Percentiles rank a stretch among this genome's conserved stretches.
Conservation (phyloP, 768 basidiomycete species). For the Mrakia gelida region DNA sequence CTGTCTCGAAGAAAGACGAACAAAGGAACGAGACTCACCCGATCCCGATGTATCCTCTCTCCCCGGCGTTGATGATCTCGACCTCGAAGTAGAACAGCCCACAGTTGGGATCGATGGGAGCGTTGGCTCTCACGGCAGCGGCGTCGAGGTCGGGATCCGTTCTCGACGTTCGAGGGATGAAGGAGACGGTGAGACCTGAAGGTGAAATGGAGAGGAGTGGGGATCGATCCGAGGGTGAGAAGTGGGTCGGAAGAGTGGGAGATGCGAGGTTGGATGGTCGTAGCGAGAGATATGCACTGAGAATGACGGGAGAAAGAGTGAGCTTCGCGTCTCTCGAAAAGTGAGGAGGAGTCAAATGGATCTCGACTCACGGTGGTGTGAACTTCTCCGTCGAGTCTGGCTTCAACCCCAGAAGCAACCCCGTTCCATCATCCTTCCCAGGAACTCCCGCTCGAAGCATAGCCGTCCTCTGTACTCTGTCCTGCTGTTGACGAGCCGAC, state of each 20-base stretch:
- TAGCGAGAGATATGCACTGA: slow-evolving; percentile 22
- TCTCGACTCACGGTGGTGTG: not conserved
- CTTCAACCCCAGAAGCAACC: not conserved
- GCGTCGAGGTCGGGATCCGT: slow-evolving; percentile 65
- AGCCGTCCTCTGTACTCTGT: not conserved
- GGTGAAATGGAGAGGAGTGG: slow-evolving; percentile 24
- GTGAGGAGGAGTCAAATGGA: not conserved
- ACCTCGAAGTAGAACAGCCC: slow-evolving; percentile 96
- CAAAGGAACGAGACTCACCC: slow-evolving; percentile 28
- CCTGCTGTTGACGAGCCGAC: not conserved
- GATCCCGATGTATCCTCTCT: slow-evolving; percentile 62
- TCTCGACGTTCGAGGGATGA: slow-evolving; percentile 20
- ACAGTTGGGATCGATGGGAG: slow-evolving; percentile 74
- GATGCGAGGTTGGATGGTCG: slow-evolving; percentile 6
- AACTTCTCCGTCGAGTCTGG: not conserved
- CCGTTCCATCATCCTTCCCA: slow-evolving; percentile 1
- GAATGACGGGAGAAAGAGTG: not conserved
- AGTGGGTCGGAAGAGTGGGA: slow-evolving; percentile 27
- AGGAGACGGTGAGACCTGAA: slow-evolving; percentile 1
- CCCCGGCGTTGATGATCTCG: slow-evolving; percentile 71
- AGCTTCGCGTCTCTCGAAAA: not conserved
- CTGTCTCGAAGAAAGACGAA: not conserved
- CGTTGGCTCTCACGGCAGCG: slow-evolving; percentile 70
- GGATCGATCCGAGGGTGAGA: slow-evolving; percentile 30
- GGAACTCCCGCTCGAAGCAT: not conserved